phyloP scores from a whole-genome alignment of 306 rosid genomes.

The Casuarina glauca region DNA sequence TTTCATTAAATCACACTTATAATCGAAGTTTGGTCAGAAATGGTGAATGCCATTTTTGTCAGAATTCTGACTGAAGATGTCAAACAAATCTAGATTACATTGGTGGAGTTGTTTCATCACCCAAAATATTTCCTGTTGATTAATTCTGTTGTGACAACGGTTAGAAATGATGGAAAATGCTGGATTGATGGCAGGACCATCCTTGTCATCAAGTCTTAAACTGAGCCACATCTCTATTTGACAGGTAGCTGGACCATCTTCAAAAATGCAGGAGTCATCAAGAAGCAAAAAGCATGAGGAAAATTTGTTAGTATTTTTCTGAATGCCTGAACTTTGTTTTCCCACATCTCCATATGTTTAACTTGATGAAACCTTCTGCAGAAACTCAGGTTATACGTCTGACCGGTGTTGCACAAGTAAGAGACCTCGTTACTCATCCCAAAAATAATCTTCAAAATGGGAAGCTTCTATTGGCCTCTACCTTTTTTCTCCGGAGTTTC shows the following conservation, averaged over 20 bases:
- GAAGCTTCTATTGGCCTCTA: constrained; percentile 14
- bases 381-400: constrained; percentile 15
- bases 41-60: too few relatives aligned
- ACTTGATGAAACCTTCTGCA: constrained; percentile 16
- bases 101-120: background rate
- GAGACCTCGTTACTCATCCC: constrained; percentile 35
- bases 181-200: background rate
- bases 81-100: background rate
- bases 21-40: too few relatives aligned
- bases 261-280: constrained; percentile 24
- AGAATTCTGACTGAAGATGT: background rate
- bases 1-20: too few relatives aligned
- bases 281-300: constrained; percentile 34
- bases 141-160: background rate
- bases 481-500: background rate
- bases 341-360: background rate
- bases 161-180: background rate
- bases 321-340: background rate
- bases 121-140: background rate
- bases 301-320: constrained; percentile 27
- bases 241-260: constrained; percentile 38
- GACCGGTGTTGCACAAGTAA: constrained; percentile 29
- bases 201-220: background rate
- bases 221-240: background rate
- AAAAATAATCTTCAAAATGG: constrained; percentile 8